phyloP scores from a whole-genome alignment of 176 grass and related monocot species.

The Ensete ventricosum region DNA sequence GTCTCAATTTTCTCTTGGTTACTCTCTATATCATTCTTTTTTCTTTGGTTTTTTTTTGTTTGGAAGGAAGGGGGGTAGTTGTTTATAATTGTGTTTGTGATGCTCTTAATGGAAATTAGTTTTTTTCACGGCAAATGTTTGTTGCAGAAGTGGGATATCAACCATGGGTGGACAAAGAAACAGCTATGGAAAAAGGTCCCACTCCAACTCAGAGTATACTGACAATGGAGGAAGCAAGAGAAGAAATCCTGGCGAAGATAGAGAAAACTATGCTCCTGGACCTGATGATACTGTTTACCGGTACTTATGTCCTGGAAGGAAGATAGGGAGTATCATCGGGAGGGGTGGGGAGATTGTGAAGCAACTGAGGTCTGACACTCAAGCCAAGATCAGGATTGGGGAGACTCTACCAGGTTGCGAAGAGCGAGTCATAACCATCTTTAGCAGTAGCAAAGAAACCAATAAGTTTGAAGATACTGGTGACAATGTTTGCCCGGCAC shows the following conservation, averaged over 20 bases:
- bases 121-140: background rate
- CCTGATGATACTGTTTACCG: constrained; percentile 77
- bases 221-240: constrained; percentile 78
- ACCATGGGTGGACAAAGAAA: constrained; percentile 71
- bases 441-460: constrained; percentile 69
- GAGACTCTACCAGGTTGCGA: constrained; percentile 79
- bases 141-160: background rate
- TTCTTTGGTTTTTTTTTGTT: background rate
- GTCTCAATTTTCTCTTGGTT: no score
- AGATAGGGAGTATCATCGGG: constrained; percentile 94
- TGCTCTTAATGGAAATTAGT: no score
- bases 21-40: no score
- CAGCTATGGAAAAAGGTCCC: constrained; percentile 54
- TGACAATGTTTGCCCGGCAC: constrained; percentile 69
- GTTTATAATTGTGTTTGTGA: no score
- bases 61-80: no score
- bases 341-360: constrained; percentile 93
- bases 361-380: constrained; percentile 71
- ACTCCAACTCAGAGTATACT: constrained; percentile 49
- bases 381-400: constrained; percentile 83
- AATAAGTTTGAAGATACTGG: constrained; percentile 50
- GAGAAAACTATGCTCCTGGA: constrained; percentile 57
- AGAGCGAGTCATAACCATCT: constrained; percentile 79
- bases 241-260: constrained; percentile 72
- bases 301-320: constrained; percentile 69